These are phyloP conservation scores for Debaryomycetaceae sp. DNA, from an alignment of 1,139 yeast species.

Conservation along the genomic window DNA sequence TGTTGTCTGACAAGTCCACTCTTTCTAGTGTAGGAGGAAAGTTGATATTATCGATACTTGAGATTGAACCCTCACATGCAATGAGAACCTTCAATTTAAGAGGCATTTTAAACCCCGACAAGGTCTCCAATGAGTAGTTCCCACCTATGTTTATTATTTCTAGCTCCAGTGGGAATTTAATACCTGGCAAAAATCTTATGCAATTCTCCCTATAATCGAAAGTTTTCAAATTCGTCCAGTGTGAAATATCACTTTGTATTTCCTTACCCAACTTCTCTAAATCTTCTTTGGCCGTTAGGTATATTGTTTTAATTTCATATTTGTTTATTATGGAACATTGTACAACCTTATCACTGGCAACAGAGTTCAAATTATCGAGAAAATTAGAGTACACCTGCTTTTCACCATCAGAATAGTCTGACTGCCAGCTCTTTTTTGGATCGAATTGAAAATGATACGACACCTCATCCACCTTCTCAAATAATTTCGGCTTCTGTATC, in stretches of 20 bases:
- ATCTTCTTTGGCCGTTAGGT: conserved; percentile 34
- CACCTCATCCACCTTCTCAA: conserved; percentile 22
- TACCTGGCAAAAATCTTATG: conserved; percentile 39
- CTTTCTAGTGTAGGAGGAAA: conserved; percentile 34
- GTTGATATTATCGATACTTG: conserved; percentile 33
- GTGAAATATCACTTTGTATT: conserved; percentile 36
- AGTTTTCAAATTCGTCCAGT: conserved; percentile 33
- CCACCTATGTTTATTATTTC: conserved; percentile 43
- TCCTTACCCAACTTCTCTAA: conserved; percentile 34
- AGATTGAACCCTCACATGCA: conserved; percentile 35
- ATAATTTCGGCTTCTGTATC: conserved; percentile 13
- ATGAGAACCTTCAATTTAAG: conserved; percentile 26
- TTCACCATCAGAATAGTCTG: conserved; percentile 25
- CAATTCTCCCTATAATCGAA: conserved; percentile 42
- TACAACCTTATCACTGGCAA: conserved; percentile 27
- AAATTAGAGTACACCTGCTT: conserved; percentile 25
- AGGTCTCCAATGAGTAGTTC: conserved; percentile 38
- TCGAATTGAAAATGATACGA: conserved; percentile 40
- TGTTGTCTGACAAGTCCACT: conserved; percentile 36
- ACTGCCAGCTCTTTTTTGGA: conserved; percentile 31
- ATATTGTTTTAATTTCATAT: conserved; percentile 34
- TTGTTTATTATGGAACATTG: conserved; percentile 42
- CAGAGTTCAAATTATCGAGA: conserved; percentile 19
- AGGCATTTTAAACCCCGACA: conserved; percentile 43
- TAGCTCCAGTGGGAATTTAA: conserved; percentile 36